phyloP scores from a whole-genome alignment of 805 yeast genomes.

The Brettanomyces sp. region DNA sequence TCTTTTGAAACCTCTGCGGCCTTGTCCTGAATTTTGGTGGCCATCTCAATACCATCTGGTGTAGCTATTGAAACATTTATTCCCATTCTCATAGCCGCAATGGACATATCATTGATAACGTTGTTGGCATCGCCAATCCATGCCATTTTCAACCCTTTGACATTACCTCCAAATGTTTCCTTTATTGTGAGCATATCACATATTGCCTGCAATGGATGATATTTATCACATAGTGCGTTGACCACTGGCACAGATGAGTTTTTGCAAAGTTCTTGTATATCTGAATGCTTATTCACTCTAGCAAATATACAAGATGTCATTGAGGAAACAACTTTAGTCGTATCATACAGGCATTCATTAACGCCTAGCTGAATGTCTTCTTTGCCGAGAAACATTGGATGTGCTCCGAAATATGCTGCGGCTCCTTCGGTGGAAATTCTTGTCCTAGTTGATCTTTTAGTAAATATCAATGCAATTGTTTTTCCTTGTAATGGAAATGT shows the following conservation, averaged over 20 bases:
- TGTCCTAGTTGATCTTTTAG: constrained; percentile 92
- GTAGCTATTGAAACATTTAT: constrained; percentile 79
- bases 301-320: constrained; percentile 98
- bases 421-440: constrained; percentile 94
- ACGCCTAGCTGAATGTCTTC: constrained; percentile 96
- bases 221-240: constrained; percentile 86
- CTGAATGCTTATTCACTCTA: constrained; percentile 81
- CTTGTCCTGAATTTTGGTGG: constrained; percentile 38
- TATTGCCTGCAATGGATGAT: constrained; percentile 93
- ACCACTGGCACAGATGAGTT: constrained; percentile 86
- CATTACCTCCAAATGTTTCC: constrained; percentile 53
- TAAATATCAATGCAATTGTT: constrained; percentile 73
- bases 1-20: constrained; percentile 46
- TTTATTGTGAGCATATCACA: constrained; percentile 82
- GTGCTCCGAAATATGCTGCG: constrained; percentile 84
- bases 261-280: constrained; percentile 67
- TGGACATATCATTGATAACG: constrained; percentile 85
- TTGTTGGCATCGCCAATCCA: constrained; percentile 98
- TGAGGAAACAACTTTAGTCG: constrained; percentile 81
- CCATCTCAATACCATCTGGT: constrained; percentile 66
- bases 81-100: constrained; percentile 79
- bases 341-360: constrained; percentile 83
- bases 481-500: constrained; percentile 60
- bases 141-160: constrained; percentile 62
- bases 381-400: constrained; percentile 92